Evolutionary conservation across 1,139 yeast genomes (phyloP), one percentile per base, ranked within the genome.

Genomic region (Scheffersomyces lignicola): DNA sequence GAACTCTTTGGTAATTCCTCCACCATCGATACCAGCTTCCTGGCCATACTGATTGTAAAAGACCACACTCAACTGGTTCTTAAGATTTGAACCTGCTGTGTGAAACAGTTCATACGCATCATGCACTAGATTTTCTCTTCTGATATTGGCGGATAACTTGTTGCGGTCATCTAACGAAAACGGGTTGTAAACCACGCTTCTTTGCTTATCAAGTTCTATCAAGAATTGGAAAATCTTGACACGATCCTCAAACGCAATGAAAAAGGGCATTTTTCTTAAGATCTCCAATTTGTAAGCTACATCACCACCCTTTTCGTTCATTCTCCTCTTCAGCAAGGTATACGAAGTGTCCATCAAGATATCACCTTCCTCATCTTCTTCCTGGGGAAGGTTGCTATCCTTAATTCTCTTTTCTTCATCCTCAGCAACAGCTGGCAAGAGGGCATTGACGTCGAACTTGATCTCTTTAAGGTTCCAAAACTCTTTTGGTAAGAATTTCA

Each of bases 11-110:
- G 97, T 90, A 15, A 92, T 68, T 2, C 98, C 98, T 8, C 98
- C 98, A 4, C 98, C 98, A 58, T 92, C 98, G 36, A 92, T 83
- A 1, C 98, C 98, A 1, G 85, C 92, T 50, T 85, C 95, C 29
- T 68, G 75, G 18, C 75, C 78, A 57, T 82, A 76, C 40, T 82
- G 77, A 51, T 86, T 85, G 33, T 65, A 66, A 50, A 92, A 89
- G 5, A 74, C 71, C 3, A 92, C 89, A 2, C 76, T 66, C 11
- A 90, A 59, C 24, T 68, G 71, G 16, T 73, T 56, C 49, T 84
- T 87, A 55, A 92, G 75, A 12, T 65, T 63, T 1, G 48, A 10
- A 0, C 75, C 75, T 3, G 50, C 34, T 5, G 60, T 58, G 35
- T 69, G 67, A 50, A 82, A 82, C 4, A 68, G 72, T 3, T 69